Conservation (phyloP, 352 stramenopile species). For the Phytophthora sp. region DNA sequence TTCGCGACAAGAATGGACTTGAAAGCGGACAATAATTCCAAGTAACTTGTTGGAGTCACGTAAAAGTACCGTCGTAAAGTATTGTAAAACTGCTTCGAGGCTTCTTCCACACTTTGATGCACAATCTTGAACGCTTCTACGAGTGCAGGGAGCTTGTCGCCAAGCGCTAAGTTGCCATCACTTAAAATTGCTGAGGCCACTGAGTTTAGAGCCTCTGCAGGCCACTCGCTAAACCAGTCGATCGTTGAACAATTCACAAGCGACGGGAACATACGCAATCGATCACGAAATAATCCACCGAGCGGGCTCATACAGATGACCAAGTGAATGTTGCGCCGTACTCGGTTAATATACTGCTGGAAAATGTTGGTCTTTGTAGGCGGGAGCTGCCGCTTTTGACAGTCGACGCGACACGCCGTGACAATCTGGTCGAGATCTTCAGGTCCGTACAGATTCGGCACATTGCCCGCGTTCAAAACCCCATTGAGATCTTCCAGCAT, state of each 20-base stretch:
- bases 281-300: conserved; percentile 79
- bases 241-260: conserved; percentile 90
- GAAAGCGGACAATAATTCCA: conserved; percentile 93
- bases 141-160: conserved; percentile 53
- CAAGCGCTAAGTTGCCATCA: conserved; percentile 75
- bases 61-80: conserved; percentile 91
- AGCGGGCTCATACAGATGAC: conserved; percentile 91
- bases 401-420: conserved; percentile 91
- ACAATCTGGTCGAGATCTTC: conserved; percentile 95
- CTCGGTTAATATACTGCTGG: conserved; percentile 92
- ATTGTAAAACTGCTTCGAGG: conserved; percentile 88
- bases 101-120: conserved; percentile 90
- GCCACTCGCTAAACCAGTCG: conserved; percentile 91
- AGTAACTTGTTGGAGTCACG: conserved; percentile 93
- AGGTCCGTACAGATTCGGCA: conserved; percentile 93
- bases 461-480: conserved; percentile 94
- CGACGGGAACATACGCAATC: conserved; percentile 89
- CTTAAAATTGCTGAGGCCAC: conserved; percentile 87
- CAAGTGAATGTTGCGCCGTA: conserved; percentile 92
- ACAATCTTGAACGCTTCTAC: conserved; percentile 87
- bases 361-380: conserved; percentile 96
- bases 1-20: conserved; percentile 89
- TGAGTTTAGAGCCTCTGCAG: conserved; percentile 83
- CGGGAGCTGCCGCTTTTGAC: conserved; percentile 89
- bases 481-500: conserved; percentile 97